Conservation (phyloP, 164 flowering plant genomes). For the Cinnamomum micranthum region DNA sequence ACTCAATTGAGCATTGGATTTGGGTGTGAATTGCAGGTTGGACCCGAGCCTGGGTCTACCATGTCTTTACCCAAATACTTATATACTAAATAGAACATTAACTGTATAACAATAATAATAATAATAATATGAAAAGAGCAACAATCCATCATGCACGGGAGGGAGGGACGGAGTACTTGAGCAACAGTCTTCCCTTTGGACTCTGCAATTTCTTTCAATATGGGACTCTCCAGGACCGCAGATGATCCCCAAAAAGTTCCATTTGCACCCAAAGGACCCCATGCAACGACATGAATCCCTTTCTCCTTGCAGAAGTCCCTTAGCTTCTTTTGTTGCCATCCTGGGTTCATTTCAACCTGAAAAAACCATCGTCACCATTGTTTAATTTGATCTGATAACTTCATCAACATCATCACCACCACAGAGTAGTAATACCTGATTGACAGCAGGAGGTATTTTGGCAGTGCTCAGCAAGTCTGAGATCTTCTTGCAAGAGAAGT, state of each 20-base stretch:
- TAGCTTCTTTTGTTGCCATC: slow-evolving; percentile 27
- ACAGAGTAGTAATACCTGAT: slow-evolving; percentile 6
- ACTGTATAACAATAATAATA: no score
- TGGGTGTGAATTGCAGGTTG: no score
- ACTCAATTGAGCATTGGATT: no score
- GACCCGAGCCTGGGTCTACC: no score
- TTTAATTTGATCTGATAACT: background rate
- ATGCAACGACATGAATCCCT: slow-evolving; percentile 26
- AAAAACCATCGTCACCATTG: background rate
- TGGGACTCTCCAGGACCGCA: slow-evolving; percentile 13
- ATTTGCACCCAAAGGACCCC: slow-evolving; percentile 27
- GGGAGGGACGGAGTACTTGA: slow-evolving; percentile 16
- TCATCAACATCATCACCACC: no score
- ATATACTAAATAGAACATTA: no score
- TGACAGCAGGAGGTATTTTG: slow-evolving; percentile 18
- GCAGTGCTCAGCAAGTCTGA: slow-evolving; percentile 1
- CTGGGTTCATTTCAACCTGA: slow-evolving; percentile 31
- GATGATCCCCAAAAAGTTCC: slow-evolving; percentile 23
- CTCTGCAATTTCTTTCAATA: slow-evolving; percentile 24
- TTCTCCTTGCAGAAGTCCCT: slow-evolving; percentile 20
- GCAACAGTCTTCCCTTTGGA: slow-evolving; percentile 25
- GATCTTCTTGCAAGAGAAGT: slow-evolving; percentile 21
- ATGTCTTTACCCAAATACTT: no score
- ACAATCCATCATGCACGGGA: no score
- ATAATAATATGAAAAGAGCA: no score